These are phyloP conservation scores for Psilocybe mexicana DNA, from an alignment of 1,284 basidiomycete genomes.

Conservation along the genomic window DNA sequence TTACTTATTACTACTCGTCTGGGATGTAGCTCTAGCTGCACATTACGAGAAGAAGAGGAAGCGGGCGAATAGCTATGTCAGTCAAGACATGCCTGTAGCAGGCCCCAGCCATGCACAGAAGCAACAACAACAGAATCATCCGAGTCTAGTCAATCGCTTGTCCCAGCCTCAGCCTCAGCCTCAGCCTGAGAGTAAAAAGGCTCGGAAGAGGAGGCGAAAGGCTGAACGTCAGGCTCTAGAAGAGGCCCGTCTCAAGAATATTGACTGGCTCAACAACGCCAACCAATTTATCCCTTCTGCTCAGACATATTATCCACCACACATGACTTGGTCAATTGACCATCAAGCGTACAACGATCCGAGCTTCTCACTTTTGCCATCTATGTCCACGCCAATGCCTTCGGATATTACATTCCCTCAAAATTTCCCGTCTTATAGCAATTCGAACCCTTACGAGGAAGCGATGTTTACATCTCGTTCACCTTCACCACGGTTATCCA, in stretches of 20 bases:
- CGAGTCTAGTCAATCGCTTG: slow-evolving; percentile 23
- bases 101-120: slow-evolving; percentile 18
- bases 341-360: neutral
- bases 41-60: slow-evolving; percentile 18
- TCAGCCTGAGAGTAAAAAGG: slow-evolving; percentile 35
- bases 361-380: neutral
- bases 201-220: slow-evolving; percentile 37
- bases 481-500: neutral
- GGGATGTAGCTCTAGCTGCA: neutral
- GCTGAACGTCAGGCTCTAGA: slow-evolving; percentile 35
- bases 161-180: slow-evolving; percentile 6
- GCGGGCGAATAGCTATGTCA: slow-evolving; percentile 13
- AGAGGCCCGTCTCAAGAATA: slow-evolving; percentile 21
- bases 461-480: neutral
- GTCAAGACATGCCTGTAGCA: slow-evolving; percentile 13
- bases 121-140: slow-evolving; percentile 6
- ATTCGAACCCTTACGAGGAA: neutral
- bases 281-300: slow-evolving; percentile 2
- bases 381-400: neutral
- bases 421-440: neutral
- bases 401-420: neutral
- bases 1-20: neutral
- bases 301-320: neutral
- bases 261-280: slow-evolving; percentile 23
- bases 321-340: neutral